Evolutionary conservation across 371 early-diverging fungal species (phyloP).

Genomic region (Dichotomocladium elegans): DNA sequence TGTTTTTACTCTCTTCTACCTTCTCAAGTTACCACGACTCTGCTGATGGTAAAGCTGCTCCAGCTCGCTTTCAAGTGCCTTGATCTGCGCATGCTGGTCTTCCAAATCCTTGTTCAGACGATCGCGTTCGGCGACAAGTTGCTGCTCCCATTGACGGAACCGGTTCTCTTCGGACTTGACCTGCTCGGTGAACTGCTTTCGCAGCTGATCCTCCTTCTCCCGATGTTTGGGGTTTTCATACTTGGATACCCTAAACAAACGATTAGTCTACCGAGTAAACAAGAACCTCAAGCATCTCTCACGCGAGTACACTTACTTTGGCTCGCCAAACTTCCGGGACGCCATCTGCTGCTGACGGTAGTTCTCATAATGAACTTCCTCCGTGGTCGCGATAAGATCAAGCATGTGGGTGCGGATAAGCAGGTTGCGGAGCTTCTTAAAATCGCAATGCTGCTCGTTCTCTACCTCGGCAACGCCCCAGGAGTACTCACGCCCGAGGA

Average conservation of each 20-base stretch:
- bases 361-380: constrained; percentile 87
- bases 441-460: constrained; percentile 86
- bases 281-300: too few relatives aligned
- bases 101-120: constrained; percentile 96
- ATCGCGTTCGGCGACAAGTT: constrained; percentile 93
- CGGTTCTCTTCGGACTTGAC: constrained; percentile 91
- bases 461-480: constrained; percentile 95
- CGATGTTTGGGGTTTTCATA: constrained; percentile 75
- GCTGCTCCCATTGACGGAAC: constrained; percentile 97
- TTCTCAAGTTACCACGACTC: constrained; percentile 36
- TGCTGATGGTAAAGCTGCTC: constrained; percentile 53
- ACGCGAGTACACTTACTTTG: constrained; percentile 62
- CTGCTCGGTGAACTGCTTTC: constrained; percentile 92
- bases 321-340: constrained; percentile 75
- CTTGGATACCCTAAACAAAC: constrained; percentile 53
- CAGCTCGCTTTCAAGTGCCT: constrained; percentile 84
- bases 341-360: constrained; percentile 79
- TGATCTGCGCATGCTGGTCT: constrained; percentile 88
- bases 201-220: constrained; percentile 91
- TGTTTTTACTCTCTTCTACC: constrained; percentile 23
- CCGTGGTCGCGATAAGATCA: constrained; percentile 82
- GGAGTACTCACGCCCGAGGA: constrained; percentile 83
- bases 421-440: constrained; percentile 87
- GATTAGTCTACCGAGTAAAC: neutral
- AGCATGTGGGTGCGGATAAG: constrained; percentile 91